Conservation (phyloP, 805 yeast genomes). For the Yarrowia yakushimensis region DNA sequence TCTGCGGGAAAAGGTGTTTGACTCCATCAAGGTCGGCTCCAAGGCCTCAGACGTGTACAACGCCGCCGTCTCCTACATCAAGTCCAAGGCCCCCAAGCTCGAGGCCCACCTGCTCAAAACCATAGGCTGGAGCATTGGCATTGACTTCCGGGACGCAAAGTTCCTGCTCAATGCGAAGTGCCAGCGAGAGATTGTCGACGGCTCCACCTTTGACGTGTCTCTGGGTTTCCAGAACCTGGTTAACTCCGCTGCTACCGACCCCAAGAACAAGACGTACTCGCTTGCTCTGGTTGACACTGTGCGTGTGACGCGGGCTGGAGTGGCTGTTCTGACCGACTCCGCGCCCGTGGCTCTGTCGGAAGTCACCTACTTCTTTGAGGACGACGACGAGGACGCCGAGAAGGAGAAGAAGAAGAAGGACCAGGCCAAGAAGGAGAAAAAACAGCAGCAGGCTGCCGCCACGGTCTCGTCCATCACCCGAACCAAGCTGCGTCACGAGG, state of each 20-base stretch:
- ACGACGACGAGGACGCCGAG: slow-evolving; percentile 49
- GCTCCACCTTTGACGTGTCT: slow-evolving; percentile 70
- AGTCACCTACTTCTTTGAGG: slow-evolving; percentile 78
- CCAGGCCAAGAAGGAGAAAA: slow-evolving; percentile 24
- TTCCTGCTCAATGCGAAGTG: slow-evolving; percentile 70
- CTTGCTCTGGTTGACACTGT: slow-evolving; percentile 78
- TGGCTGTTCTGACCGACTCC: slow-evolving; percentile 66
- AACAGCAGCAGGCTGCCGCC: slow-evolving; percentile 40
- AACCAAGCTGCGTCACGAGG: slow-evolving; percentile 65
- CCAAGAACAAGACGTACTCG: slow-evolving; percentile 59
- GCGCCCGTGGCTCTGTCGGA: slow-evolving; percentile 63
- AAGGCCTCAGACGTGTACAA: slow-evolving; percentile 64
- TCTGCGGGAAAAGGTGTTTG: slow-evolving; percentile 64
- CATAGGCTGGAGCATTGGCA: slow-evolving; percentile 84
- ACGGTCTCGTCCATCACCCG: slow-evolving; percentile 65
- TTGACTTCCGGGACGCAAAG: slow-evolving; percentile 80
- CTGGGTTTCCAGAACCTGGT: slow-evolving; percentile 69
- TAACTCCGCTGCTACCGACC: slow-evolving; percentile 47
- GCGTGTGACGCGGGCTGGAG: slow-evolving; percentile 59
- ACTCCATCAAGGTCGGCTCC: slow-evolving; percentile 62
- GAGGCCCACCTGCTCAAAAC: slow-evolving; percentile 65
- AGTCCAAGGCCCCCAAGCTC: slow-evolving; percentile 62
- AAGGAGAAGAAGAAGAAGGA: slow-evolving; percentile 35
- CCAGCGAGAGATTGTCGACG: slow-evolving; percentile 62
- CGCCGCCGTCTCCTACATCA: slow-evolving; percentile 58